Conservation (phyloP, 1,139 yeast genomes). For the Barnettozyma hawaiiensis region DNA sequence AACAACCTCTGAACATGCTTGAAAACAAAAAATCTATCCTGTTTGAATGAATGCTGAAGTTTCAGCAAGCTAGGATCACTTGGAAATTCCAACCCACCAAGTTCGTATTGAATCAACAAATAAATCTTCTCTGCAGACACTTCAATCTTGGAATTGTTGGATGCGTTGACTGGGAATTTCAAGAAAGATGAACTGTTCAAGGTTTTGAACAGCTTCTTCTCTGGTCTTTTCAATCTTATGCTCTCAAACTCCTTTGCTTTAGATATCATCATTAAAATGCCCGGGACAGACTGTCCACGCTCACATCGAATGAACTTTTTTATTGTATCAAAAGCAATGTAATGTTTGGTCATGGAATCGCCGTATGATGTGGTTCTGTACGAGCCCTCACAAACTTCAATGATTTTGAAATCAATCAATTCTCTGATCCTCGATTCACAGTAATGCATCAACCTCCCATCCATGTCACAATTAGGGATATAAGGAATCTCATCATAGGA, state of each 20-base stretch:
- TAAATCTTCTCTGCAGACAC: conserved; percentile 31
- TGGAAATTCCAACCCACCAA: conserved; percentile 44
- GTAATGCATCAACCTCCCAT: conserved; percentile 29
- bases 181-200: conserved; percentile 36
- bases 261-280: conserved; percentile 29
- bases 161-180: conserved; percentile 25
- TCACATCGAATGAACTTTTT: conserved; percentile 28
- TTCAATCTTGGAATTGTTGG: conserved; percentile 19
- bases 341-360: conserved; percentile 41
- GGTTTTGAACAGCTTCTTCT: conserved; percentile 37
- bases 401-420: conserved; percentile 29
- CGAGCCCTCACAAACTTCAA: conserved; percentile 17
- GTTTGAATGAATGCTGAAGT: conserved; percentile 34
- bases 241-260: conserved; percentile 37
- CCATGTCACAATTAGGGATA: conserved; percentile 19
- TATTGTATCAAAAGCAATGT: conserved; percentile 39
- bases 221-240: conserved; percentile 37
- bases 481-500: conserved; percentile 31
- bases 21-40: conserved; percentile 38
- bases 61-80: conserved; percentile 34
- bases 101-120: conserved; percentile 39
- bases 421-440: conserved; percentile 30
- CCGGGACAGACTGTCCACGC: conserved; percentile 19
- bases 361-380: conserved; percentile 37
- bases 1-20: conserved; percentile 37